Evolutionary conservation across 768 basidiomycete genomes (phyloP), one percentile per base, ranked within the genome.

Genomic region (Naganishia kalamii): DNA sequence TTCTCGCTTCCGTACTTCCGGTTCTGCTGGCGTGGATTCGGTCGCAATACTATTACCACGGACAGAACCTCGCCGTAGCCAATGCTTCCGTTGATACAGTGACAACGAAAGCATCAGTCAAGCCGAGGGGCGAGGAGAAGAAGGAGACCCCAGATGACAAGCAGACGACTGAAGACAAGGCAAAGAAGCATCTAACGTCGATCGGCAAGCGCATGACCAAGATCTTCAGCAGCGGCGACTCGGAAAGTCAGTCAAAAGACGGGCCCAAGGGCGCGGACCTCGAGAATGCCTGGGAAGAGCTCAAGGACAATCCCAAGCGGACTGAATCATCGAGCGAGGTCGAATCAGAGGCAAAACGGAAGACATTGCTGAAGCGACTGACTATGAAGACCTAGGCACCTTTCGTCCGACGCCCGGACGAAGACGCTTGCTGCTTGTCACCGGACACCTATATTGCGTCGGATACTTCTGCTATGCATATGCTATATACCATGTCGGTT

Each of bases 181-280:
- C 54, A 21, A 40, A 37, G 54, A 57, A 57, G 21, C 4, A 35
- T 4, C 21, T 57, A 4, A 57, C 54, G 12, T 13, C 54, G 15
- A 35, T 57, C 25, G 54, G 54, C 2, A 57, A 57, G 37, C n/a
- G 54, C 12, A 57, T 57, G 54, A 40, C 54, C n/a, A 57, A 40
- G 35, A 3, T 57, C 23, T 57, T 57, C 54, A 25, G 37, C 10
- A 12, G 33, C 10, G 35, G 33, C 23, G 37, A 15, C 1, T 4
- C 33, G 1, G 23, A 13, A 21, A 13, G 13, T 11, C 17, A 23
- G 13, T n/a, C 19, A 40, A 23, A 41, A 40, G 35, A 33, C 19
- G 11, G 35, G 13, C 2, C 35, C 33, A 57, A 41, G 12, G 35
- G 35, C 23, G 54, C 21, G 21, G 54, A 40, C 15, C 54, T 37